Evolutionary conservation across 306 rosid genomes (phyloP).

Genomic region (Abrus pulchellus): DNA sequence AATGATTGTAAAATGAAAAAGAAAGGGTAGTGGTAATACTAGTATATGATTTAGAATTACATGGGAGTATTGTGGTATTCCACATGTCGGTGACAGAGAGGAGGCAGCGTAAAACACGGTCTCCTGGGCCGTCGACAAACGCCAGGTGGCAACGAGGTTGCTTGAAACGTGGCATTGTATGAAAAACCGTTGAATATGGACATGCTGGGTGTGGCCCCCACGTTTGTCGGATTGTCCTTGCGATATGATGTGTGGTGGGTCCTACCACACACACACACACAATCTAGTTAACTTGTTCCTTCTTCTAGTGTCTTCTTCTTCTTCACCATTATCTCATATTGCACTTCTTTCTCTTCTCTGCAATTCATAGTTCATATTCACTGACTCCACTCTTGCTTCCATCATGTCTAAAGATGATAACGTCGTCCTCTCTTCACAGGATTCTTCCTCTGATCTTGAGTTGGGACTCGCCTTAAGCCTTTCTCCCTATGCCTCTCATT

Average conservation of each 20-base stretch:
- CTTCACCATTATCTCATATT: too few species aligned
- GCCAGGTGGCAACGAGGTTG: background rate
- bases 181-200: too few species aligned
- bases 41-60: background rate
- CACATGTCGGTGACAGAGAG: background rate
- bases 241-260: slow-evolving; percentile 33
- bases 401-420: slow-evolving; percentile 65
- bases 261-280: background rate
- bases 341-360: background rate
- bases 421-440: slow-evolving; percentile 72
- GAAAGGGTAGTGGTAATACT: background rate
- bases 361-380: background rate
- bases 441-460: slow-evolving; percentile 71
- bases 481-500: slow-evolving; percentile 44
- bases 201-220: slow-evolving; percentile 7
- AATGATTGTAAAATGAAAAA: too few species aligned
- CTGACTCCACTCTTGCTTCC: background rate
- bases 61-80: background rate
- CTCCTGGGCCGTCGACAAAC: background rate
- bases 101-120: background rate
- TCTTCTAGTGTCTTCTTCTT: background rate
- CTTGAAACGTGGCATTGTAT: too few species aligned
- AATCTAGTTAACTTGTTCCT: too few species aligned
- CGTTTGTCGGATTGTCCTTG: slow-evolving; percentile 65
- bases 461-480: slow-evolving; percentile 51